Base-by-base conservation (phyloP, 1,284 basidiomycete genomes). In the Pseudozyma pruni region DNA sequence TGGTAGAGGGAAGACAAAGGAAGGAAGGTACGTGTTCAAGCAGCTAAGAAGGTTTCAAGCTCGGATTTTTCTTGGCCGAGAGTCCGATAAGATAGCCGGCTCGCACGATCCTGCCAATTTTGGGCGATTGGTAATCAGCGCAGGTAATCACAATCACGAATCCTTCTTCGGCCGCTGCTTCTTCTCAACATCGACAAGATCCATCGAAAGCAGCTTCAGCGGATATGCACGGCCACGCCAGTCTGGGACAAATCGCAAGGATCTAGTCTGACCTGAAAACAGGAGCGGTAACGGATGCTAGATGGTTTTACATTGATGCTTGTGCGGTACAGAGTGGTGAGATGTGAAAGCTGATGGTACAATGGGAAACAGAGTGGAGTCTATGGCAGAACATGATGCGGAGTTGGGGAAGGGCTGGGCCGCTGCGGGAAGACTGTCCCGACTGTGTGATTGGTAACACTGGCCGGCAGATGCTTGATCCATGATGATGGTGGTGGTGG, bases 101-200 rank as follows among this genome's bases (percentile, higher is more conserved):
- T 29, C 22, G 45, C 42, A n/a, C 29, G 8, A 37, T 8, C 33
- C 29, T 19, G 27, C 13, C 17, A 45, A 54, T 40, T 32, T 25
- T 34, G 10, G 14, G 17, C 14, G 62, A 66, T 66, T 66, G 51
- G 46, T 66, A 66, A 66, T 58, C 62, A 62, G 20, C 38, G n/a
- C n/a, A n/a, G n/a, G n/a, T n/a, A 17, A 8, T 11, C 35, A 37
- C 14, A 37, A 32, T 32, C 8, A 8, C 8, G 31, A 32, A 32
- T n/a, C 8, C 31, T 8, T 32, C 31, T 14, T 32, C 31, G 31
- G 8, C 31, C 8, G 14, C 8, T 8, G 31, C 31, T 32, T 32
- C 31, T 32, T 8, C 31, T 32, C 8, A 14, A 32, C 8, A 8
- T 8, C 31, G 13, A 17, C 34, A 35, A 35, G 34, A 35, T 29